Conservation (phyloP, 768 basidiomycete species). For the Podaxis pistillaris region DNA sequence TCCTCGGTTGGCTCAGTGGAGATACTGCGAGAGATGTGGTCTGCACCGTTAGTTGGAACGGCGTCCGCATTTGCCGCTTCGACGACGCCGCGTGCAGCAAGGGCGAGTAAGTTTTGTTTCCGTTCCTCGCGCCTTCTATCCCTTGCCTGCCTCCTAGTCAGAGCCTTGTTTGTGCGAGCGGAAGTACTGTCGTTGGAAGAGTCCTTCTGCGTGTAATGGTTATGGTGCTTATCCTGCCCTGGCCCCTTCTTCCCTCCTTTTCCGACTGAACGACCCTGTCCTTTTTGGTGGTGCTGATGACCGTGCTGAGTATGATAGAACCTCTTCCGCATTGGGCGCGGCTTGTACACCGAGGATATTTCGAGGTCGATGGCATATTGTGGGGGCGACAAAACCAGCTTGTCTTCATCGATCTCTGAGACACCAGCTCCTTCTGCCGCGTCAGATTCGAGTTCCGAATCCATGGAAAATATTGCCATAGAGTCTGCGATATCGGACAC, state of each 20-base stretch:
- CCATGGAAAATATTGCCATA: conserved; percentile 46
- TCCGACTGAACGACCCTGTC: conserved; percentile 24
- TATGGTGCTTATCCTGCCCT: conserved; percentile 16
- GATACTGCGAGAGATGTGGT: not conserved
- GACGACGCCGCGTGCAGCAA: conserved; percentile 24
- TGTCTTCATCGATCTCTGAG: conserved; percentile 18
- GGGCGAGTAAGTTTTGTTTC: conserved; percentile 30
- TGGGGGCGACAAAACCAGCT: conserved; percentile 20
- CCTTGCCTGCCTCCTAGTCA: conserved; percentile 41
- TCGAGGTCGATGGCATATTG: conserved; percentile 55
- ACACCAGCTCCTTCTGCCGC: conserved; percentile 27
- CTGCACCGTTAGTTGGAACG: not conserved
- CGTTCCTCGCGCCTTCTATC: conserved; percentile 55
- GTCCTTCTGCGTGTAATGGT: conserved; percentile 17
- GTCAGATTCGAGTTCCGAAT: conserved; percentile 35
- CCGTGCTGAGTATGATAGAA: conserved; percentile 18
- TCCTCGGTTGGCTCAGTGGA: not conserved
- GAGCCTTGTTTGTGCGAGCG: conserved; percentile 24
- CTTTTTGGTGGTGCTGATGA: conserved; percentile 31
- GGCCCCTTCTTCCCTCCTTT: conserved; percentile 42
- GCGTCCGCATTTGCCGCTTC: conserved; percentile 3
- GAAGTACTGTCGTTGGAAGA: conserved; percentile 1
- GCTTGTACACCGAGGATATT: conserved; percentile 72
- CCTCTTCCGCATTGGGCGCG: conserved; percentile 52
- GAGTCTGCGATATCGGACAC: conserved; percentile 18